A percentile compares a stretch with the other conserved stretches of the same genome.
These are phyloP conservation scores for Fusarium xylarioides DNA, from an alignment of 2,329 filamentous ascomycete genomes.

Conservation along the genomic window DNA sequence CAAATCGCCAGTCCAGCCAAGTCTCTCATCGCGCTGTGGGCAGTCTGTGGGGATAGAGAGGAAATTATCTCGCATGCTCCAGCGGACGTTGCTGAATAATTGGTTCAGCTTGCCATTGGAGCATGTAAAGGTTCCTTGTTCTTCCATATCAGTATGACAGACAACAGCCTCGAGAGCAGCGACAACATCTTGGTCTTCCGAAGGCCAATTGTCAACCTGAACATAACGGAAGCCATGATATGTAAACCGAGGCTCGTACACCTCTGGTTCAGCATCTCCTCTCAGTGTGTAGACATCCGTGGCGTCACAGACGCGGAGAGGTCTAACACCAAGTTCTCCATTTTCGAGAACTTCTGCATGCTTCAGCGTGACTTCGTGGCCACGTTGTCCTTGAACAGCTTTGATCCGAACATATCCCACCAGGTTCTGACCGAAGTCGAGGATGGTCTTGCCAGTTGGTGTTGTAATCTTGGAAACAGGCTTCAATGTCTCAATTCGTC, in stretches of 20 bases:
- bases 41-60: slow-evolving; percentile 66
- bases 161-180: slow-evolving; percentile 45
- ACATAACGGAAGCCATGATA: slow-evolving; percentile 66
- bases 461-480: slow-evolving; percentile 46
- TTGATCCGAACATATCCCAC: slow-evolving; percentile 59
- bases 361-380: slow-evolving; percentile 54
- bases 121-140: slow-evolving; percentile 60
- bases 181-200: slow-evolving; percentile 29
- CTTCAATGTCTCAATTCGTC: slow-evolving; percentile 46
- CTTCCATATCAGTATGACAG: slow-evolving; percentile 62
- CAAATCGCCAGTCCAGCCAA: slow-evolving; percentile 63
- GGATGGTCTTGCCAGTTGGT: slow-evolving; percentile 53
- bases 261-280: slow-evolving; percentile 25
- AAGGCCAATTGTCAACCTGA: slow-evolving; percentile 57
- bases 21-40: slow-evolving; percentile 63
- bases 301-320: slow-evolving; percentile 59
- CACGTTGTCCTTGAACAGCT: slow-evolving; percentile 46
- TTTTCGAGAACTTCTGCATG: slow-evolving; percentile 66
- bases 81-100: slow-evolving; percentile 63
- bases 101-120: slow-evolving; percentile 62
- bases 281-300: slow-evolving; percentile 55
- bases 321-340: slow-evolving; percentile 50
- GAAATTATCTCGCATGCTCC: slow-evolving; percentile 69
- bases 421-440: slow-evolving; percentile 68
- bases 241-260: slow-evolving; percentile 58